A percentile compares a stretch with the other conserved stretches of the same genome.
Conservation (phyloP, 169 alveolate species). For the Eimeria sp. region DNA sequence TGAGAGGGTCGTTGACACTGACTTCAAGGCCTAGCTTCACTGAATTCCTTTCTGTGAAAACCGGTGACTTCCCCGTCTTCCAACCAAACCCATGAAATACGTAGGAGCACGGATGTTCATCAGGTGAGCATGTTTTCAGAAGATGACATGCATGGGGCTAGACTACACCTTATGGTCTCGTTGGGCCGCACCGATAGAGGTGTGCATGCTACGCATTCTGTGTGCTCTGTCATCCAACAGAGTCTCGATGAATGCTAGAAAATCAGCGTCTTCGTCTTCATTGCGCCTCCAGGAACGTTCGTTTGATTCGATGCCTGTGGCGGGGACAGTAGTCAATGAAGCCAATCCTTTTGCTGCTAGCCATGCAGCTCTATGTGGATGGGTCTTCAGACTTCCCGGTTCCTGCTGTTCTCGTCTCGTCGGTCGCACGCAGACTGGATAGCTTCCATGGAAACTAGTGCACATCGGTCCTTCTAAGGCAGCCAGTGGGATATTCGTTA, state of each 20-base stretch:
- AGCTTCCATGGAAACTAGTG: not conserved
- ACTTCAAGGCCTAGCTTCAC: too few relatives aligned
- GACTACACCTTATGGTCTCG: not conserved
- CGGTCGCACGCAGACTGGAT: conserved; percentile 4
- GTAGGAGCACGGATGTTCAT: not conserved
- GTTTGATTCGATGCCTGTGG: not conserved
- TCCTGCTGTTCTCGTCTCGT: conserved; percentile 4
- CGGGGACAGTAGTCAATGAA: not conserved
- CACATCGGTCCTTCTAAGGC: conserved; percentile 3
- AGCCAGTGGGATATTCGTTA: not conserved
- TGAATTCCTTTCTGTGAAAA: too few relatives aligned
- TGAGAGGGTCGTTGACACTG: too few relatives aligned
- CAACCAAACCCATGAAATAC: not conserved
- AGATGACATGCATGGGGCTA: not conserved
- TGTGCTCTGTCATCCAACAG: not conserved
- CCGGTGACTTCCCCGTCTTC: not conserved
- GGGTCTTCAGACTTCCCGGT: conserved; percentile 18
- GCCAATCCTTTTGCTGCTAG: not conserved
- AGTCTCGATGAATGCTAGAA: not conserved
- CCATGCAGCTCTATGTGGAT: conserved; percentile 33
- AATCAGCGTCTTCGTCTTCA: conserved; percentile 7
- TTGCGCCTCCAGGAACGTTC: not conserved
- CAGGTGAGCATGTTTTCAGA: not conserved
- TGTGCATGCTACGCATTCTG: not conserved
- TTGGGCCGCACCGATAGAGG: too few relatives aligned